Evolutionary conservation across 805 yeast genomes (phyloP), one percentile per base, ranked within the genome.

Genomic region (Ogataea chonburiensis): DNA sequence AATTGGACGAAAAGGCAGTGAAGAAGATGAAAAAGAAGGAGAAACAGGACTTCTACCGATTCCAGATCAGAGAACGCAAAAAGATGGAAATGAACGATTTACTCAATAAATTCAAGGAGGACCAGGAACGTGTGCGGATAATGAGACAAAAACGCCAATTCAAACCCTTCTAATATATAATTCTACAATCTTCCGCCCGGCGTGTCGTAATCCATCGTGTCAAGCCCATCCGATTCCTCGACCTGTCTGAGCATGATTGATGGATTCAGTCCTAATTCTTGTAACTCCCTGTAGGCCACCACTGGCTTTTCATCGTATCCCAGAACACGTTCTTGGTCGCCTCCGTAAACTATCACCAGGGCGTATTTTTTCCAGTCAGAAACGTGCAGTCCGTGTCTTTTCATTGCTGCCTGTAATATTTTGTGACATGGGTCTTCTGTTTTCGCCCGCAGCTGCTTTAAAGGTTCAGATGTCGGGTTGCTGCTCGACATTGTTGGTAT

Each of bases 31-130:
- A 81, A 61, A 77, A 73, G 61, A 79, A 79, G 56, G 89, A 86
- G 52, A 86, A 89, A 68, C 72, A 75, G 48, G 98, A 94, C 64
- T 93, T 93, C 69, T 93, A 93, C 69, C 73, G 96, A 53, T 93
- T 89, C 77, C 99, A 93, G 67, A 76, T 93, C 49, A 80, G 99
- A 63, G 96, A 93, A 60, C 75, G 78, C 55, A 91, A 89, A 73
- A 93, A 93, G 69, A 77, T 73, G 45, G 96, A 91, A 61, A 87
- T 93, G 86, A 86, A 86, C 56, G 88, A 86, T 37, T 68, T 93
- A 55, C 69, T 93, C 56, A 68, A 63, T 39, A 86, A 88, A 58
- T 93, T 89, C 66, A 87, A 86, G 60, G 79, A 79, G 43, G 99
- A 93, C 62, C 97, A 93, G 66, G 91, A 81, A 50, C 80, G 80